These are phyloP conservation scores for Chaetomium sp. DNA, from an alignment of 2,329 filamentous ascomycete species.

Conservation along the genomic window DNA sequence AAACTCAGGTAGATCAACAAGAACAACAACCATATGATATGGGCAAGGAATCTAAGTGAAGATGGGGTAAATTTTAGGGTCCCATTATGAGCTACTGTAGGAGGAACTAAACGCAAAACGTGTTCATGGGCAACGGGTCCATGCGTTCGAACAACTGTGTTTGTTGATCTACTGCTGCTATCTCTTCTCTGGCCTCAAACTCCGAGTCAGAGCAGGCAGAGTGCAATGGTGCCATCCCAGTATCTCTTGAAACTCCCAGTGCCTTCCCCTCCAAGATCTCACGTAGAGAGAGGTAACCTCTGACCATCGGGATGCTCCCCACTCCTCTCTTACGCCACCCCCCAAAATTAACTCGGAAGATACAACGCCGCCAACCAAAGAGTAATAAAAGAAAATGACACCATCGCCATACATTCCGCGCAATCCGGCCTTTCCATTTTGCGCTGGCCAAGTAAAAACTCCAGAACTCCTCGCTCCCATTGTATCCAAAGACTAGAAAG, in stretches of 20 bases:
- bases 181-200: neutral
- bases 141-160: neutral
- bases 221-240: neutral
- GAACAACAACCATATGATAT: too few relatives aligned
- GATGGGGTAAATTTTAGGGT: too few relatives aligned
- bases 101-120: neutral
- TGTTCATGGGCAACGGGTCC: neutral
- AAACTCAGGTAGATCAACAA: too few relatives aligned
- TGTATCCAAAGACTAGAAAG: slow-evolving; percentile 12
- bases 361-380: slow-evolving; percentile 5
- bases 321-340: neutral
- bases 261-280: neutral
- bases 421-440: slow-evolving; percentile 8
- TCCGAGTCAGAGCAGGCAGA: neutral
- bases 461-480: slow-evolving; percentile 25
- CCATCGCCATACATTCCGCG: neutral
- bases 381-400: neutral
- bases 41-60: too few relatives aligned
- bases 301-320: neutral
- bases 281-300: neutral
- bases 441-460: neutral
- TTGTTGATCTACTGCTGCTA: neutral
- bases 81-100: too few relatives aligned
- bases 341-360: slow-evolving; percentile 1
- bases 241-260: neutral